Conservation (phyloP, 805 yeast genomes). For the Blastobotrys peoriensis region DNA sequence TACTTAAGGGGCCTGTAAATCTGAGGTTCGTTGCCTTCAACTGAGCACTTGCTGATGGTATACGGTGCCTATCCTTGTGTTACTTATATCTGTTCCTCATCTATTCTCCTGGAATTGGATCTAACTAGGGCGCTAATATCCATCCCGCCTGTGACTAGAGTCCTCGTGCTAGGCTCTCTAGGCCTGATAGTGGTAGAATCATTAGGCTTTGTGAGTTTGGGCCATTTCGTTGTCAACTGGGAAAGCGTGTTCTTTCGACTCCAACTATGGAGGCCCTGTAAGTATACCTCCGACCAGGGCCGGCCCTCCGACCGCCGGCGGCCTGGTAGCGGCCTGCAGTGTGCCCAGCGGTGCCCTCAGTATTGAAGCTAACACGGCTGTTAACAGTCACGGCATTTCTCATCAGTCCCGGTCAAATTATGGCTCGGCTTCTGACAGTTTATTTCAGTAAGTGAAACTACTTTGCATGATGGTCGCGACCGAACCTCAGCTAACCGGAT, state of each 20-base stretch:
- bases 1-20: too few relatives aligned
- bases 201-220: conserved; percentile 3
- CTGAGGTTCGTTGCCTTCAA: too few relatives aligned
- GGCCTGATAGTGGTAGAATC: conserved; percentile 11
- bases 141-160: conserved; percentile 23
- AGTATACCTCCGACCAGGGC: conserved; percentile 4
- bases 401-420: conserved; percentile 16
- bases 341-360: background rate
- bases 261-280: conserved; percentile 23
- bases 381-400: conserved; percentile 19
- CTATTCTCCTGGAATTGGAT: background rate
- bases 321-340: background rate
- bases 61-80: too few relatives aligned
- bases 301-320: too few relatives aligned
- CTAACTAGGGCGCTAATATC: conserved; percentile 12
- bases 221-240: conserved; percentile 15
- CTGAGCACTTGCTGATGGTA: too few relatives aligned
- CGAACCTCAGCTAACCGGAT: conserved; percentile 1
- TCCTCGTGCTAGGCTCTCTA: conserved; percentile 11
- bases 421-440: conserved; percentile 2
- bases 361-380: background rate
- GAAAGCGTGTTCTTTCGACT: conserved; percentile 9
- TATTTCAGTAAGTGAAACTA: background rate
- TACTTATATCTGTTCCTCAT: too few relatives aligned
- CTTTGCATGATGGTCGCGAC: conserved; percentile 1